Evolutionary conservation across 2,329 filamentous ascomycete genomes (phyloP).

Genomic region (Fusarium piperis): DNA sequence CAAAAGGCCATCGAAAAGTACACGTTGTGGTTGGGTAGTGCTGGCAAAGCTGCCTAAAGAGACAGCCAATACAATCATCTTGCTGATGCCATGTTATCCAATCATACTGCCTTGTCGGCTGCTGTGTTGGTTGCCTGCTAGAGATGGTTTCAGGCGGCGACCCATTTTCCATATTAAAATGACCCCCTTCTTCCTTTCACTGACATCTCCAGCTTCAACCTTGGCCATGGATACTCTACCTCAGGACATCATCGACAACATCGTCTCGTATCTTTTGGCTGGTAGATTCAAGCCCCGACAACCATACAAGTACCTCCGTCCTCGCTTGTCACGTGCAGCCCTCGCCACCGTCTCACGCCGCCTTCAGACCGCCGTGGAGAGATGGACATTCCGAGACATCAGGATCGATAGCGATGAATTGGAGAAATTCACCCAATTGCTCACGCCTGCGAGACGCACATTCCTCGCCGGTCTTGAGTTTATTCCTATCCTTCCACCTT

Average conservation of each 20-base stretch:
- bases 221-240: slow-evolving; percentile 1
- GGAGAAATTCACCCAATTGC: background rate
- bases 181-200: background rate
- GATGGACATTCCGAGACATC: slow-evolving; percentile 4
- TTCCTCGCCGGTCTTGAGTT: background rate
- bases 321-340: background rate
- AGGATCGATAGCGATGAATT: slow-evolving; percentile 8
- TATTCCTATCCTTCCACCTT: background rate
- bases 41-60: slow-evolving; percentile 53
- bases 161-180: background rate
- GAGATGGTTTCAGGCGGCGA: background rate
- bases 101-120: background rate
- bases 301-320: background rate
- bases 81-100: background rate
- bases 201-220: background rate
- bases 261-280: background rate
- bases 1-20: slow-evolving; percentile 59
- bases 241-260: slow-evolving; percentile 8
- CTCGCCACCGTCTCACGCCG: slow-evolving; percentile 4
- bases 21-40: slow-evolving; percentile 56
- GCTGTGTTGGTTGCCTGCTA: background rate
- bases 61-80: background rate
- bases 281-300: background rate
- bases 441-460: background rate
- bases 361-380: slow-evolving; percentile 1